Evolutionary conservation across 345 rosid genomes (phyloP).

Genomic region (Gynandropsis gynandra): DNA sequence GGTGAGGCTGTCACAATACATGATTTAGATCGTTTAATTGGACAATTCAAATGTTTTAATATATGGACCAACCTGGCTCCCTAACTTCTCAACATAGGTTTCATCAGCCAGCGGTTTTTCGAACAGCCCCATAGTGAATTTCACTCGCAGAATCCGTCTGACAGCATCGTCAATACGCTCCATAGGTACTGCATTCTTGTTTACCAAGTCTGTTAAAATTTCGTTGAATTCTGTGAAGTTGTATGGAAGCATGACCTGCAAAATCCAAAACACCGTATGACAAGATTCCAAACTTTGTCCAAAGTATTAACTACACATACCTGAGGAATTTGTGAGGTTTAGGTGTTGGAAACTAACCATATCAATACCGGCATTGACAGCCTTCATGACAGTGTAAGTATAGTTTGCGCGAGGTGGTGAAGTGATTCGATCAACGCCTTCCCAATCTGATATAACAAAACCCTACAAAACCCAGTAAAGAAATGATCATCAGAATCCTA

Average conservation of each 20-base stretch:
- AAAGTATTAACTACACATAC: no score
- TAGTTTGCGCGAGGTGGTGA: slow-evolving; percentile 52
- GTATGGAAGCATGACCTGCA: slow-evolving; percentile 63
- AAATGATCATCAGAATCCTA: no score
- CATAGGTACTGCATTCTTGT: slow-evolving; percentile 37
- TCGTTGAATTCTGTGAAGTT: slow-evolving; percentile 47
- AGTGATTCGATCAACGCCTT: slow-evolving; percentile 64
- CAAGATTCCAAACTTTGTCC: not conserved
- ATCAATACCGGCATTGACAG: slow-evolving; percentile 62
- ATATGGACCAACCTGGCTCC: slow-evolving; percentile 37
- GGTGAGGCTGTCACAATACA: slow-evolving; percentile 38
- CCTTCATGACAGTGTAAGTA: slow-evolving; percentile 44
- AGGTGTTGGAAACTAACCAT: slow-evolving; percentile 58
- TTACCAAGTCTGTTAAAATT: slow-evolving; percentile 35
- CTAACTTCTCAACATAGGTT: slow-evolving; percentile 39
- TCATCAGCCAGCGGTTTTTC: slow-evolving; percentile 57
- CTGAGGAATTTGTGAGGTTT: no score
- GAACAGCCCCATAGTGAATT: slow-evolving; percentile 65
- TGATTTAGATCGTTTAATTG: no score
- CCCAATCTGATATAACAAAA: slow-evolving; percentile 75
- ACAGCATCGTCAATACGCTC: slow-evolving; percentile 76
- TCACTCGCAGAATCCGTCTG: slow-evolving; percentile 61
- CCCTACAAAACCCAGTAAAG: no score
- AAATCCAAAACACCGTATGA: not conserved
- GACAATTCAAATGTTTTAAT: no score